Base-by-base conservation (phyloP, 208 protist species). In the Strigomonas oncopelti region DNA sequence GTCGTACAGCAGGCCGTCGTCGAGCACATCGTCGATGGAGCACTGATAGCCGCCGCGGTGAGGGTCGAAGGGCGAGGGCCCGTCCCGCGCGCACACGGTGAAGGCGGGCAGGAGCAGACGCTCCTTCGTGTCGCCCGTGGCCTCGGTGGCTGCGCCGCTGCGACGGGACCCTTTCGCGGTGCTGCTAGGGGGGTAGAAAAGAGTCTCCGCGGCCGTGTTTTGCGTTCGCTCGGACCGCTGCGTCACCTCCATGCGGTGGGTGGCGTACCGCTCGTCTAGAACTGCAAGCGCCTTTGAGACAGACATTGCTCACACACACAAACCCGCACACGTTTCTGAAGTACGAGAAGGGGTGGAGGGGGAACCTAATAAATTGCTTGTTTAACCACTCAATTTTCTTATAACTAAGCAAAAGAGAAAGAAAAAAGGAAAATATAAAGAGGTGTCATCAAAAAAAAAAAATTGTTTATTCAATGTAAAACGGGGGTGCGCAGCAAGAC, bases 1-100 rank as follows among this genome's bases (percentile, higher is more conserved):
- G 11, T 65, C 67, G 31, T 65, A 72, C 14, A 29, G 22, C 8
- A 24, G 8, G 5, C 54, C 57, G 18, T 67, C 60, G 14, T 74
- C 64, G 45, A 46, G 45, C 25, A 74, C 69, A n/a, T 68, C 46
- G 32, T 74, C 69, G 9, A 74, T 52, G 38, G 61, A 64, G 61
- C 61, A 62, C 56, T 74, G 69, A 28, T 68, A 74, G 18, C 13
- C 31, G 8, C 61, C 62, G 25, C 52, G 56, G 45, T 74, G 62
- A 0, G 32, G 0, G 46, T 68, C 62, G 31, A 60, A 74, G 32
- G 69, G 69, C 0, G 62, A 74, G 5, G 69, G 69, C 1, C 69
- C 69, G 53, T 74, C 62, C 3, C 69, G 69, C 46, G 46, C 46
- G 32, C 42, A 45, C 9, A 66, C 64, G 69, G 61, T 67, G 27